Evolutionary conservation across 2,329 filamentous ascomycete species (phyloP), one percentile per base, ranked within the genome.

Genomic region (Phialophora expanda): DNA sequence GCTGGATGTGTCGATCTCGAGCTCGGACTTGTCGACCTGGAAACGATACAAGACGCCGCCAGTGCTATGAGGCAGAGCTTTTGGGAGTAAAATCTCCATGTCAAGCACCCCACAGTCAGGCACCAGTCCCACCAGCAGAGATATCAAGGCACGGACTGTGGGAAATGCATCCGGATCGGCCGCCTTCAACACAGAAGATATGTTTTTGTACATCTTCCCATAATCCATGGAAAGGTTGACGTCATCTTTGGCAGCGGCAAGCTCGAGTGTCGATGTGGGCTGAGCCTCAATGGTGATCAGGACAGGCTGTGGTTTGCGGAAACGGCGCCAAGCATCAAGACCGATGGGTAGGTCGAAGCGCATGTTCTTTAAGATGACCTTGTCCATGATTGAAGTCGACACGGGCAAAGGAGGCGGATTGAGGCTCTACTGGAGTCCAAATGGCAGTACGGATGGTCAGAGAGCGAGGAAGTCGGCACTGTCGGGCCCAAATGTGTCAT

Each of bases 191-290:
- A 55, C 56, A 53, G 71, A 66, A 46, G 77, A 75, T 46, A 83
- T 70, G 8, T 74, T 76, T 41, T 80, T 78, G 71, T 79, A 82
- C 20, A 83, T 74, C 66, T 80, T 81, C 41, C 81, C 80, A 71
- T 83, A 83, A 69, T 81, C 79, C 24, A 83, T 73, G 0, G 80
- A 81, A 12, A 79, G 73, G 12, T 76, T 77, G 62, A 83, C 78
- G 66, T 82, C 77, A 63, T 83, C 81, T 34, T 76, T 74, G 30
- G 75, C 73, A 1, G 79, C 79, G 7, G 81, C 78, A 1, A 76
- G 74, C 38, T 80, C 75, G 44, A 75, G 69, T 5, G 75, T 76
- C 22, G 75, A 78, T 4, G 78, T 78, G 65, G 80, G 79, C 17
- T 78, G 78, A 51, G 83, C 72, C 48, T 78, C 78, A 12, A 83